phyloP scores from a whole-genome alignment of 441 rosid genomes.

The Oxalis stricta region DNA sequence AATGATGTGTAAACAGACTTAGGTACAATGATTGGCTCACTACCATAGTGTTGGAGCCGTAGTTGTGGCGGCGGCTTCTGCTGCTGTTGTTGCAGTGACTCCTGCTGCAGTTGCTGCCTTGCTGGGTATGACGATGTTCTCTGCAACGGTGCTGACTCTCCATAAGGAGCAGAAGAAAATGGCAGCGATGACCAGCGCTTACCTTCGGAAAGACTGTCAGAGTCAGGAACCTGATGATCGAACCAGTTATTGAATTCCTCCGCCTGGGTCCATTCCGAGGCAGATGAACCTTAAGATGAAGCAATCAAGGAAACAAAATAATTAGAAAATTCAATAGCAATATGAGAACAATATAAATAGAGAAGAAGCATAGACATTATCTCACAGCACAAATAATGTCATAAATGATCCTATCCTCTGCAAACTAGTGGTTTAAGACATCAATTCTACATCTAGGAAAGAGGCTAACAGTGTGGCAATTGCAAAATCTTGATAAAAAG shows the following conservation, averaged over 20 bases:
- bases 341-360: too few species aligned
- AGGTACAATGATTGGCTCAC: slow-evolving; percentile 51
- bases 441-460: too few species aligned
- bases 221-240: slow-evolving; percentile 48
- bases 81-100: too few species aligned
- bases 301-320: too few species aligned
- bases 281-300: slow-evolving; percentile 79
- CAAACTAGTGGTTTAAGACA: too few species aligned
- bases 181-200: slow-evolving; percentile 75
- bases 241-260: slow-evolving; percentile 60
- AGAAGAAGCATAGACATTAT: too few species aligned
- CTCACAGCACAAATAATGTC: too few species aligned
- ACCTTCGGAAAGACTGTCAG: slow-evolving; percentile 42
- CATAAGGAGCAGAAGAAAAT: slow-evolving; percentile 27
- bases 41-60: slow-evolving; percentile 56
- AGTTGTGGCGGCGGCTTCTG: too few species aligned
- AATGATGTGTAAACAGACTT: slow-evolving; percentile 65
- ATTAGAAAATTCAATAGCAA: too few species aligned
- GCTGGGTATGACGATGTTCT: slow-evolving; percentile 85
- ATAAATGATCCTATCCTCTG: too few species aligned
- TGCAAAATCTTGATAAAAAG: too few species aligned
- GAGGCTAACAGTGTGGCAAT: too few species aligned
- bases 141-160: slow-evolving; percentile 51
- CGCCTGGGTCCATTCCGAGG: slow-evolving; percentile 78
- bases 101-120: slow-evolving; percentile 46